Percentiles rank a stretch among this genome's conserved stretches.
Conservation (phyloP, 2,329 filamentous ascomycete species). For the Botrytis aclada region DNA sequence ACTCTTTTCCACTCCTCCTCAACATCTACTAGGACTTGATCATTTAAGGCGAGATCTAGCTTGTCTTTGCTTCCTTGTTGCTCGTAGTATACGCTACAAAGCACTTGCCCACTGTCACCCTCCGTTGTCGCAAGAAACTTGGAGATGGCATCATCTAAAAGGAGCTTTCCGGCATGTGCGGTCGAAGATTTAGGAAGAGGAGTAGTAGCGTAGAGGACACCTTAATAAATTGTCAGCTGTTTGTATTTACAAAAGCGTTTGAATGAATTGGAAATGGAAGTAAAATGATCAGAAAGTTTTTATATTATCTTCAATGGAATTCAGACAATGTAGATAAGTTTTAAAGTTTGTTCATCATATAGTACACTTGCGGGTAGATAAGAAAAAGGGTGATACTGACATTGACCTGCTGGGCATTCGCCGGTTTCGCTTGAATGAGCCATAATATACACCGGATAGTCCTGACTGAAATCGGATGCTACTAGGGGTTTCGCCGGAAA, state of each 20-base stretch:
- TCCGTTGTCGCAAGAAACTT: conserved; percentile 37
- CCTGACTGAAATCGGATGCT: conserved; percentile 38
- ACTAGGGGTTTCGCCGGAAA: conserved; percentile 55
- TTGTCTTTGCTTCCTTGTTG: conserved; percentile 46
- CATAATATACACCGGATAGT: conserved; percentile 56
- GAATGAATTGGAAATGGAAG: conserved; percentile 24
- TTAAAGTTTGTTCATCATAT: conserved; percentile 81
- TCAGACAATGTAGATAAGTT: conserved; percentile 99
- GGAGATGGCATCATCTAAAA: conserved; percentile 14
- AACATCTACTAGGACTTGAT: conserved; percentile 64
- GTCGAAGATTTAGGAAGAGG: conserved; percentile 19
- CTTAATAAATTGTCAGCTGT: conserved; percentile 33
- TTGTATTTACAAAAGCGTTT: conserved; percentile 19
- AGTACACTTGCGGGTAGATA: conserved; percentile 38
- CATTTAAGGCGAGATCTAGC: conserved; percentile 71
- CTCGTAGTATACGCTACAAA: conserved; percentile 57
- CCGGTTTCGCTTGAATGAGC: conserved; percentile 87
- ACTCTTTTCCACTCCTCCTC: conserved; percentile 65
- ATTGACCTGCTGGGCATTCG: conserved; percentile 83
- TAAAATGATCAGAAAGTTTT: conserved; percentile 79
- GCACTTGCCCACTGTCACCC: conserved; percentile 36
- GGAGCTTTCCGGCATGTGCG: conserved; percentile 26
- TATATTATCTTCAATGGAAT: conserved; percentile 82
- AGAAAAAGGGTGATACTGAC: conserved; percentile 59
- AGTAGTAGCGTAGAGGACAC: conserved; percentile 38